These are phyloP conservation scores for Ceratobasidium sp. DNA, from an alignment of 1,284 basidiomycete species.

Conservation along the genomic window DNA sequence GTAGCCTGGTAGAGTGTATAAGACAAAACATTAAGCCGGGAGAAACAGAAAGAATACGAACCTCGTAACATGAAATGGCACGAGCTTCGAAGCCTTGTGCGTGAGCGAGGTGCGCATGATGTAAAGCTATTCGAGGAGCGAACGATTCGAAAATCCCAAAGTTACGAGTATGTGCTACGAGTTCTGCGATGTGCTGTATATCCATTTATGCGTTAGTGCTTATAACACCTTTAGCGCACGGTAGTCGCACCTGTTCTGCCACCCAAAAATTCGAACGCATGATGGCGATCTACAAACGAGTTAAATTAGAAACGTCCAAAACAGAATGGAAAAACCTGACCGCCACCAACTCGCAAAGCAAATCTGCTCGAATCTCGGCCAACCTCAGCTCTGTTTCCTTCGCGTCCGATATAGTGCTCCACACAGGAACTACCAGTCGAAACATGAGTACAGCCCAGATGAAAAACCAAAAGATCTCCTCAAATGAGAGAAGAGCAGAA, in stretches of 20 bases:
- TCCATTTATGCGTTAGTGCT: neutral
- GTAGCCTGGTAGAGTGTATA: constrained; percentile 60
- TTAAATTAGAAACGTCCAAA: neutral
- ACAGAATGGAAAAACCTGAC: constrained; percentile 22
- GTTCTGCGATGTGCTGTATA: constrained; percentile 61
- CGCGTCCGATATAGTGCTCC: constrained; percentile 64
- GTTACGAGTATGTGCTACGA: constrained; percentile 71
- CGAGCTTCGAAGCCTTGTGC: constrained; percentile 60
- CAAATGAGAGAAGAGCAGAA: neutral
- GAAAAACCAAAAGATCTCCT: neutral
- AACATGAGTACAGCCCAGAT: neutral
- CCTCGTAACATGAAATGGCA: constrained; percentile 66
- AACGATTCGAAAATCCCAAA: constrained; percentile 65
- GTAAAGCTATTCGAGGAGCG: constrained; percentile 67
- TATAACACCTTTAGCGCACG: constrained; percentile 45
- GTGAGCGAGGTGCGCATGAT: constrained; percentile 77
- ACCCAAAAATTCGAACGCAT: constrained; percentile 64
- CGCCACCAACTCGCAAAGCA: constrained; percentile 56
- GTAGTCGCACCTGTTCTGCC: constrained; percentile 59
- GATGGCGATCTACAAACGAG: constrained; percentile 37
- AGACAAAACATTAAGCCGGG: constrained; percentile 66
- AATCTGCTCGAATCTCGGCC: constrained; percentile 72
- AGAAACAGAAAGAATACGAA: constrained; percentile 53
- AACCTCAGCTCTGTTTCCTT: constrained; percentile 62
- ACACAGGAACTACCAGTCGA: constrained; percentile 56